phyloP scores from a whole-genome alignment of 257 asterid genomes.

The Solanum pennellii region DNA sequence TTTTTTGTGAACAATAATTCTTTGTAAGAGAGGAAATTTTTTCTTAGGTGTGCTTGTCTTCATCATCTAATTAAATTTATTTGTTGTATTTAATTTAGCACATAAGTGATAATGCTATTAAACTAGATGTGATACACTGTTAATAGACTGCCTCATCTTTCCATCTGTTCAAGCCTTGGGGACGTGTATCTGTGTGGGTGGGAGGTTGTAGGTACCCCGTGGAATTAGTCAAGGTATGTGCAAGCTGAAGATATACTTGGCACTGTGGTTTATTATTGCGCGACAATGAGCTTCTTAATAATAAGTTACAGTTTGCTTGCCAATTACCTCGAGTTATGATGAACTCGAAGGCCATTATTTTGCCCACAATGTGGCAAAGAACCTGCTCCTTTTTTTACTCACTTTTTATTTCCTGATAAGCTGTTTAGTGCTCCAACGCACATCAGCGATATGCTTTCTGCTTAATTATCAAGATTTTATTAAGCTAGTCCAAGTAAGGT shows the following conservation, averaged over 20 bases:
- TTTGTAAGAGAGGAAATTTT: background rate
- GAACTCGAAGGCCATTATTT: background rate
- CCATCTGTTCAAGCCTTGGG: background rate
- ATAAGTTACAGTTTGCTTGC: background rate
- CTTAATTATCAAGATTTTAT: conserved; percentile 79
- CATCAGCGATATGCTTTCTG: conserved; percentile 66
- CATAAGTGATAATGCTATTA: background rate
- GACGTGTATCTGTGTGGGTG: background rate
- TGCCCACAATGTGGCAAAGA: background rate
- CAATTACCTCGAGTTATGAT: background rate
- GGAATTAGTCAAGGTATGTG: background rate
- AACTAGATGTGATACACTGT: background rate
- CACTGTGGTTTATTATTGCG: background rate
- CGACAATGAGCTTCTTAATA: background rate
- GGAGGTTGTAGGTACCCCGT: background rate
- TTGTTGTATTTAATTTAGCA: background rate
- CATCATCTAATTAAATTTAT: background rate
- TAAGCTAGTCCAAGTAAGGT: conserved; percentile 78
- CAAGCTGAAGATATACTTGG: background rate
- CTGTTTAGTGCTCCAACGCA: conserved; percentile 19
- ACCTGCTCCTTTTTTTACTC: background rate
- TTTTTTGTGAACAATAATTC: background rate
- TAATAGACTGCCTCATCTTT: background rate
- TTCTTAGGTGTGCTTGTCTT: background rate
- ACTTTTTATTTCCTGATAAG: background rate